phyloP scores from a whole-genome alignment of 73 alveolate species.

The Blepharisma japonicum region DNA sequence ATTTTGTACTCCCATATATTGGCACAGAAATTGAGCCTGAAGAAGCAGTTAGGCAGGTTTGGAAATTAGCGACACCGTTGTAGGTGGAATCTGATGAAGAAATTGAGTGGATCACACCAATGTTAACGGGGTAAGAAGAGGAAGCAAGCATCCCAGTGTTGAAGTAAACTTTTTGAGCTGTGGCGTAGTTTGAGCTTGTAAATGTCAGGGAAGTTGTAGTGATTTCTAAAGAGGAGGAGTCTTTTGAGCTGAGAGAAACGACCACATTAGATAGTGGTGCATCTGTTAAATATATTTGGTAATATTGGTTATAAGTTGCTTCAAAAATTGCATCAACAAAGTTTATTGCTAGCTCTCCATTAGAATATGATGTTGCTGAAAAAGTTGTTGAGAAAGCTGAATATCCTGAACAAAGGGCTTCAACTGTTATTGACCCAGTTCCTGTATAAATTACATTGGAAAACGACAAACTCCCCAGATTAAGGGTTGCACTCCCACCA shows the following conservation, averaged over 20 bases:
- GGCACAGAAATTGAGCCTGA: constrained; percentile 1
- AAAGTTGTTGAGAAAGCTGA: background rate
- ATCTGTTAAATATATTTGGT: background rate
- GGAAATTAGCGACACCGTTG: background rate
- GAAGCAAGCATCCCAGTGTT: background rate
- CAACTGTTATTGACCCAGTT: background rate
- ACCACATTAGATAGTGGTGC: background rate
- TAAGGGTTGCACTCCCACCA: background rate
- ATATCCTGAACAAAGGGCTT: background rate
- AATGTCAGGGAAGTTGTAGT: background rate
- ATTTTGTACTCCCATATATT: background rate
- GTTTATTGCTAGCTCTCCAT: background rate
- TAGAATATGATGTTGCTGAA: background rate
- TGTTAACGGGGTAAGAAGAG: background rate
- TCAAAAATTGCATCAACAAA: background rate
- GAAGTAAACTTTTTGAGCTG: constrained; percentile 19
- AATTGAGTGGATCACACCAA: background rate
- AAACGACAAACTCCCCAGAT: constrained; percentile 5
- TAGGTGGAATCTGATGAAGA: background rate
- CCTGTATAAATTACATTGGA: background rate
- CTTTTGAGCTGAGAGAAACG: background rate
- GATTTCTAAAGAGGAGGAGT: background rate
- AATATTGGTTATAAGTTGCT: background rate
- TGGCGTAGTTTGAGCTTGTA: background rate
- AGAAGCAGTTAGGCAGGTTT: background rate